Evolutionary conservation across 306 rosid genomes (phyloP).

Genomic region (Cucumis cinereus): DNA sequence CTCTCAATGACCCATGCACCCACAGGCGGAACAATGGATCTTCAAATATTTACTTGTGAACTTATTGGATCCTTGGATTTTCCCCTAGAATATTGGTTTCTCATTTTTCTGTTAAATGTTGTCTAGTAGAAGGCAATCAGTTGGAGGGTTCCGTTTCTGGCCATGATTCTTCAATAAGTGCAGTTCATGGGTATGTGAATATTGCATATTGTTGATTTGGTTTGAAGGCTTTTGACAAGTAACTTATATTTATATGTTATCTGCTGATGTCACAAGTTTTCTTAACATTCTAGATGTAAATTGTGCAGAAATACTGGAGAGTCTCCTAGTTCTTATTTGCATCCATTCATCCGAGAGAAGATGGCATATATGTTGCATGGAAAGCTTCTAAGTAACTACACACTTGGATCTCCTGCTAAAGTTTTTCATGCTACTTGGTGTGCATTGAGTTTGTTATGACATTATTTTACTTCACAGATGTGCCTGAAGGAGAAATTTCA

Average conservation of each 20-base stretch:
- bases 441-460: slow-evolving; percentile 17
- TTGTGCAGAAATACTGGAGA: slow-evolving; percentile 43
- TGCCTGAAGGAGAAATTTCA: slow-evolving; percentile 23
- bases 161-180: slow-evolving; percentile 21
- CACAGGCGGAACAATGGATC: neutral
- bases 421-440: slow-evolving; percentile 10
- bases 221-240: slow-evolving; percentile 30
- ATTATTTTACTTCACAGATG: slow-evolving; percentile 33
- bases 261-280: neutral
- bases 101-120: neutral
- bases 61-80: neutral
- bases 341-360: slow-evolving; percentile 41
- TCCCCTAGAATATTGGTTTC: neutral
- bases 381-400: slow-evolving; percentile 18
- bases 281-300: neutral
- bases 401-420: slow-evolving; percentile 25
- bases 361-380: slow-evolving; percentile 34
- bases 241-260: neutral
- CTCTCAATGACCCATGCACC: neutral
- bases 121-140: slow-evolving; percentile 21
- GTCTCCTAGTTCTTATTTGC: slow-evolving; percentile 34
- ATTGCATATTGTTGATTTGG: slow-evolving; percentile 20
- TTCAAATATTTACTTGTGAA: neutral
- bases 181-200: slow-evolving; percentile 26
- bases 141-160: slow-evolving; percentile 21